A percentile compares a stretch with the other conserved stretches of the same genome.
These are phyloP conservation scores for Blastomyces percursus DNA, from an alignment of 2,329 filamentous ascomycete species.

Conservation along the genomic window DNA sequence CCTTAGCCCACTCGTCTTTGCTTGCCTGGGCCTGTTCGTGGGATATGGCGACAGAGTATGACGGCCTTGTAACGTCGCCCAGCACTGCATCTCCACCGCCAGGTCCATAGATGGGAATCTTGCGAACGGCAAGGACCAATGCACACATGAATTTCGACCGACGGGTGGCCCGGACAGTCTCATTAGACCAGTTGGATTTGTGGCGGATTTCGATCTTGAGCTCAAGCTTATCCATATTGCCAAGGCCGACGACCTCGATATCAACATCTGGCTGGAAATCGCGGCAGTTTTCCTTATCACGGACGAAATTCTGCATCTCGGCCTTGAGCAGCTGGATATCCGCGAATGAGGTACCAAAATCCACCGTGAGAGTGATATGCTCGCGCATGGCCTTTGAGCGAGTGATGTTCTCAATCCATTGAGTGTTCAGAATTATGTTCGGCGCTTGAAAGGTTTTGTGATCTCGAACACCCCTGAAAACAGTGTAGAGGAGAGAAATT, in stretches of 20 bases:
- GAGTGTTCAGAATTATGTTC: slow-evolving; percentile 79
- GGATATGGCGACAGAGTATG: slow-evolving; percentile 66
- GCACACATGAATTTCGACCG: slow-evolving; percentile 97
- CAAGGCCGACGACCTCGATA: slow-evolving; percentile 66
- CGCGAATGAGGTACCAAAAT: slow-evolving; percentile 78
- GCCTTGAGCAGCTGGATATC: slow-evolving; percentile 74
- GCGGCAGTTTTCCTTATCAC: slow-evolving; percentile 69
- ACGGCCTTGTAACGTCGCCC: slow-evolving; percentile 56
- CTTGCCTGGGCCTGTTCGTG: slow-evolving; percentile 56
- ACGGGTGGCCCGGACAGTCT: slow-evolving; percentile 64
- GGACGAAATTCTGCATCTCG: slow-evolving; percentile 80
- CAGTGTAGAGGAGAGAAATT: slow-evolving; percentile 85
- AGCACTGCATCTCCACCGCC: slow-evolving; percentile 58
- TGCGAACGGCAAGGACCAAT: slow-evolving; percentile 70
- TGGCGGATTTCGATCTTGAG: slow-evolving; percentile 77
- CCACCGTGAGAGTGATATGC: slow-evolving; percentile 65
- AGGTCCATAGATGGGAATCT: slow-evolving; percentile 73
- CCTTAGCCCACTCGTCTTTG: slow-evolving; percentile 48
- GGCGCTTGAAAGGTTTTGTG: slow-evolving; percentile 74
- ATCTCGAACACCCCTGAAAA: slow-evolving; percentile 74
- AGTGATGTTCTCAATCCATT: slow-evolving; percentile 93
- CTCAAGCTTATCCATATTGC: slow-evolving; percentile 76
- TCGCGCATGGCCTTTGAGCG: slow-evolving; percentile 89
- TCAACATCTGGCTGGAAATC: slow-evolving; percentile 82
- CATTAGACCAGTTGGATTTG: slow-evolving; percentile 89